Evolutionary conservation across 345 rosid species (phyloP).

Genomic region (Punica granatum): DNA sequence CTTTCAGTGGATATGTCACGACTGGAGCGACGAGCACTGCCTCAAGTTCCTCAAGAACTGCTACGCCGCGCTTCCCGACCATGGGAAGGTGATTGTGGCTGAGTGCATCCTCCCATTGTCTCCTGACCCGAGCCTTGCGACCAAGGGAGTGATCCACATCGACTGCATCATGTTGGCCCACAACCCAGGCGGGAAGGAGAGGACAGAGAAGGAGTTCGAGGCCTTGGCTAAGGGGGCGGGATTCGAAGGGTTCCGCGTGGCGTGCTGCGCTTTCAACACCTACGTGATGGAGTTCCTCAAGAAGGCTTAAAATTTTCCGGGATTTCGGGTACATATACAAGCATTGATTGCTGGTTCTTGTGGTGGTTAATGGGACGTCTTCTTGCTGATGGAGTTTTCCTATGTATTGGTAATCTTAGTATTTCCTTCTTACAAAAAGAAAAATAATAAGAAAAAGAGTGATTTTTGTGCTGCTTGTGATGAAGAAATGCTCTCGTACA

Average conservation of each 20-base stretch:
- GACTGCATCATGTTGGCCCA: slow-evolving; percentile 92
- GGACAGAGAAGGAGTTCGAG: slow-evolving; percentile 73
- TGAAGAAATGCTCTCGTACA: not conserved
- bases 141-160: slow-evolving; percentile 57
- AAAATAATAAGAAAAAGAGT: too few relatives aligned
- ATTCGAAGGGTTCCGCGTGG: slow-evolving; percentile 57
- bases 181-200: slow-evolving; percentile 93
- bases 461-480: too few relatives aligned
- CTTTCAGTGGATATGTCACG: slow-evolving; percentile 81
- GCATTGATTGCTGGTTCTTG: not conserved
- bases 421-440: not conserved
- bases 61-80: slow-evolving; percentile 55
- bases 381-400: not conserved
- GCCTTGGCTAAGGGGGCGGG: slow-evolving; percentile 70
- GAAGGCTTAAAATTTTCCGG: slow-evolving; percentile 18
- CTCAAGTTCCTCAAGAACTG: slow-evolving; percentile 64
- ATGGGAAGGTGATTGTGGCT: slow-evolving; percentile 74
- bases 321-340: not conserved
- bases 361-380: not conserved
- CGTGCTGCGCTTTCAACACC: slow-evolving; percentile 49
- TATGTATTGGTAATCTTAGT: too few relatives aligned
- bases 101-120: slow-evolving; percentile 71
- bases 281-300: slow-evolving; percentile 75
- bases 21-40: slow-evolving; percentile 88
- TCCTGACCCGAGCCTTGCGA: slow-evolving; percentile 62